A percentile compares a stretch with the other conserved stretches of the same genome.
Evolutionary conservation across 768 basidiomycete species (phyloP).

Genomic region (Leccinum arenicola): DNA sequence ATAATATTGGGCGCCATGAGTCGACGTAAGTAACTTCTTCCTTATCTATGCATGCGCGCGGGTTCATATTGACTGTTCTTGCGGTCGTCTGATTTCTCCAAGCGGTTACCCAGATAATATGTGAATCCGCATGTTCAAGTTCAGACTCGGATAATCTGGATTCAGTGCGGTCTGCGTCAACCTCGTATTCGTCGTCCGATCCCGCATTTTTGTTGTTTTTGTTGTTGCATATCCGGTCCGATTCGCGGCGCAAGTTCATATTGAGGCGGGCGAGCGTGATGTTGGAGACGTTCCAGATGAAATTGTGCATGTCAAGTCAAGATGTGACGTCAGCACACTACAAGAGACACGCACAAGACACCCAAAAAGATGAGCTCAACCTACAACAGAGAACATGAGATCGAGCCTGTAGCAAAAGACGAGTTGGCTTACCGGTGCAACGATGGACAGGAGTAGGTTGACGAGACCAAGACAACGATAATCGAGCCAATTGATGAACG

Average conservation of each 20-base stretch:
- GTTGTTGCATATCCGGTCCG: not conserved
- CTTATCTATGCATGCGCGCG: too few relatives aligned
- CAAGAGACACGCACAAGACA: constrained; percentile 18
- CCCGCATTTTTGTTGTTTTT: too few relatives aligned
- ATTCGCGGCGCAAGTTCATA: constrained; percentile 30
- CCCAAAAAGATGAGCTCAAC: constrained; percentile 21
- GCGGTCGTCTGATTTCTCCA: too few relatives aligned
- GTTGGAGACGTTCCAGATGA: constrained; percentile 26
- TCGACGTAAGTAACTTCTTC: too few relatives aligned
- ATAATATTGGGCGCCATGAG: too few relatives aligned
- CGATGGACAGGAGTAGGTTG: constrained; percentile 18
- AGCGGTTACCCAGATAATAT: too few relatives aligned
- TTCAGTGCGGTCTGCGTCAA: constrained; percentile 1
- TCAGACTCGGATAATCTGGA: too few relatives aligned
- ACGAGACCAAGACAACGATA: constrained; percentile 2
- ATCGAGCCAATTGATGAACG: not conserved
- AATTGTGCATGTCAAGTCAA: constrained; percentile 15
- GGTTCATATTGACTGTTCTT: too few relatives aligned
- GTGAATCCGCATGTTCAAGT: too few relatives aligned
- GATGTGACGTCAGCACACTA: not conserved
- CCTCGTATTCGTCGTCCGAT: too few relatives aligned
- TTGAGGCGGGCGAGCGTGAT: constrained; percentile 34
- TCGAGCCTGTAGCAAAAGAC: not conserved
- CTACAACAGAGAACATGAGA: constrained; percentile 8
- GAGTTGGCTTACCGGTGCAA: constrained; percentile 20